Base-by-base conservation (phyloP, 2,329 filamentous ascomycete species). In the Scedosporium apiospermum region DNA sequence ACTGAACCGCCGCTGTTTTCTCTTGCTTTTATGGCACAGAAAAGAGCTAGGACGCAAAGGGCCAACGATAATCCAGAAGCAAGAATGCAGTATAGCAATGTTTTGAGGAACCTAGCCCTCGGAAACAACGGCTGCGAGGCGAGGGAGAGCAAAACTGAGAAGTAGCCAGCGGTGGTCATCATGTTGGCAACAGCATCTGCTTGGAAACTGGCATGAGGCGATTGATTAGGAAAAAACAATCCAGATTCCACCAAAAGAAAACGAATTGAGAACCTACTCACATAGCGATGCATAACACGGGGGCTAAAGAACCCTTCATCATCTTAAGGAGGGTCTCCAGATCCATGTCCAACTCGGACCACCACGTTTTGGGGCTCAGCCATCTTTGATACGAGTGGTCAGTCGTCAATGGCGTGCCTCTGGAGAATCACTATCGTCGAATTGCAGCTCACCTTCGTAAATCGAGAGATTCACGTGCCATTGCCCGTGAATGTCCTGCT, bases 271-370 rank as follows among this genome's bases (percentile, higher is more conserved):
- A 16, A 14, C 3, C 58, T 21, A 21, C 44, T 51, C 23, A 53
- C 42, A 51, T 61, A n/a, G 44, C 59, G 34, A 61, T 61, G 44
- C 44, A 38, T 12, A 51, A 14, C 9, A 51, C 59, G n/a, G 44
- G 59, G 3, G 59, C 42, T 6, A 61, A 44, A 10, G 59, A 23
- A 9, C 59, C 59, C 59, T 61, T 61, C 59, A 61, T 61, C 59
- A 61, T 61, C 26, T 38, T 61, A 44, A 61, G 59, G 30, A 61
- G 44, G 26, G 59, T 53, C n/a, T 61, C 59, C 10, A 51, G 23
- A 44, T 61, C 59, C 59, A 61, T 61, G 44, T 34, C 59, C 59
- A 61, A 34, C 16, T 42, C 42, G 59, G 59, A 61, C 59, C 59
- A 61, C 59, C 59, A 61, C 23, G 42, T 51, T 44, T 38, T 61